These are phyloP conservation scores for Fusarium buharicum DNA, from an alignment of 2,329 filamentous ascomycete species.

Conservation along the genomic window DNA sequence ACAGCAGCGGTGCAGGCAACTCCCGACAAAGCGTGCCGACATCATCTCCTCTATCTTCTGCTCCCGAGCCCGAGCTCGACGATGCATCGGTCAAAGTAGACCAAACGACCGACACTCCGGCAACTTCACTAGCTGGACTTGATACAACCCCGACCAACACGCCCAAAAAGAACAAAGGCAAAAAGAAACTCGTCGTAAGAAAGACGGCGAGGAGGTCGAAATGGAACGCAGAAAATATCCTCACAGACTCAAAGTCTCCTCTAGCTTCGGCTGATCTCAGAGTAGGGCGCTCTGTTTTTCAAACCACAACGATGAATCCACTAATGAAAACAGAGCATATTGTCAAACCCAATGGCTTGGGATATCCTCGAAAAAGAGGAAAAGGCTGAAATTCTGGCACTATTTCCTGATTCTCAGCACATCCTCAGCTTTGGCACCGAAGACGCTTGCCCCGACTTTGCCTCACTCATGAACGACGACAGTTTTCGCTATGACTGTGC, in stretches of 20 bases:
- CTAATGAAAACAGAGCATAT: conserved; percentile 46
- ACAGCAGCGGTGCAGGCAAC: not conserved
- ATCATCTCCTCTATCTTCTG: conserved; percentile 34
- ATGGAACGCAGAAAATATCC: conserved; percentile 52
- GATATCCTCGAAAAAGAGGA: conserved; percentile 50
- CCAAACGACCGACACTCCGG: conserved; percentile 18
- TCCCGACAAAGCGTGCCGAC: not conserved
- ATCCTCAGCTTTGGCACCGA: conserved; percentile 51
- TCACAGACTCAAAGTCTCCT: conserved; percentile 53
- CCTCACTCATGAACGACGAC: conserved; percentile 58
- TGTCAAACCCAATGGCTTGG: conserved; percentile 55
- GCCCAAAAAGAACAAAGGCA: conserved; percentile 35
- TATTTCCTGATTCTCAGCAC: conserved; percentile 53
- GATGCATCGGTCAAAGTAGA: conserved; percentile 6
- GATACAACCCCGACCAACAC: conserved; percentile 8
- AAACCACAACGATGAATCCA: not conserved
- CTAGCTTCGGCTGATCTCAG: conserved; percentile 53
- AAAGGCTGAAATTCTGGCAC: conserved; percentile 50
- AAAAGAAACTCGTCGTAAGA: conserved; percentile 39
- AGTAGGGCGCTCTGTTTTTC: conserved; percentile 34
- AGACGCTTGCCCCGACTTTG: conserved; percentile 55
- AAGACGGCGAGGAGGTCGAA: conserved; percentile 47
- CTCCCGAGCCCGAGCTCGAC: conserved; percentile 5
- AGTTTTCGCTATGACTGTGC: conserved; percentile 60
- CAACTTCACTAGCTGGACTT: conserved; percentile 16